Evolutionary conservation across 148 eudicot genomes (phyloP).

Genomic region (Rhododendron ferrugineum): DNA sequence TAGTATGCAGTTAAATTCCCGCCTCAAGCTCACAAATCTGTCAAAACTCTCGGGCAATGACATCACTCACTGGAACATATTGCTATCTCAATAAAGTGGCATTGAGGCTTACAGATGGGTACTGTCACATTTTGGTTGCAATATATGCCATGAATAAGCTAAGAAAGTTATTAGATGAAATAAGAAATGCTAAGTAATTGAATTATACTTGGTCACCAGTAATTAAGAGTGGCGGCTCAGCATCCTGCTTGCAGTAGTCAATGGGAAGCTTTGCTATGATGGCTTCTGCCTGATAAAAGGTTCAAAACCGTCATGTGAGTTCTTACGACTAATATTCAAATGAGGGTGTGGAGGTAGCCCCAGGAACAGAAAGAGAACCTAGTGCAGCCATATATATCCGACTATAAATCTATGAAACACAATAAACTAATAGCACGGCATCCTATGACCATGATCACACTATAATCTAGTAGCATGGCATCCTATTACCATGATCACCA

Average conservation of each 20-base stretch:
- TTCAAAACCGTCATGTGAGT: constrained; percentile 9
- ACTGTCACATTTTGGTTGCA: neutral
- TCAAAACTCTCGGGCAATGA: neutral
- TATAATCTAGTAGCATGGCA: neutral
- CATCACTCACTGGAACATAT: neutral
- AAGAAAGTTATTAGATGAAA: neutral
- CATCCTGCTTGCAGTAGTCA: constrained; percentile 48
- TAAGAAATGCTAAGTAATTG: neutral
- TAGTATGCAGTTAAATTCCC: neutral
- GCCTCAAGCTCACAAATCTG: neutral
- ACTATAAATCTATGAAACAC: neutral
- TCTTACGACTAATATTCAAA: neutral
- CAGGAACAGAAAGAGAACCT: neutral
- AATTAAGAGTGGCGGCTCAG: constrained; percentile 59
- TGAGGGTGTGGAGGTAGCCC: neutral
- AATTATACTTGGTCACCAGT: constrained; percentile 75
- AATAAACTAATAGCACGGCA: neutral
- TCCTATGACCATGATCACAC: neutral
- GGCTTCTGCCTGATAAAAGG: constrained; percentile 68
- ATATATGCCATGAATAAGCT: neutral
- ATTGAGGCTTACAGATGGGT: neutral
- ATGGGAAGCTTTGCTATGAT: constrained; percentile 40
- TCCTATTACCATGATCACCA: neutral
- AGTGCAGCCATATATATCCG: neutral
- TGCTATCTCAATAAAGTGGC: neutral